These are phyloP conservation scores for Metschnikowia borealis DNA, from an alignment of 805 yeast genomes.

Conservation along the genomic window DNA sequence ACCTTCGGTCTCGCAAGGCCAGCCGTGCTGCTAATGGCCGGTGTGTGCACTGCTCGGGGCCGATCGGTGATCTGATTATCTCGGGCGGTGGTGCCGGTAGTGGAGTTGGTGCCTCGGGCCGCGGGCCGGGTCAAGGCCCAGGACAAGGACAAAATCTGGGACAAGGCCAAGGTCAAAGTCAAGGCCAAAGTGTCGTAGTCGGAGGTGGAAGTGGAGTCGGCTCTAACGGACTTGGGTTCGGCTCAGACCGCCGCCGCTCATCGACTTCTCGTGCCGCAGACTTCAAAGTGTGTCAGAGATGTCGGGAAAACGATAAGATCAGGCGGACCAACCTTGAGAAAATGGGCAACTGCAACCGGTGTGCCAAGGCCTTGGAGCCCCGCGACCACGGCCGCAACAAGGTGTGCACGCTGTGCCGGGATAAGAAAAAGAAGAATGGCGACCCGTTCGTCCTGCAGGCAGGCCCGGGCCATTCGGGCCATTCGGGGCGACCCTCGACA, in stretches of 20 bases:
- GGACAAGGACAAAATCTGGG: too few species aligned
- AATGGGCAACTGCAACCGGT: conserved; percentile 59
- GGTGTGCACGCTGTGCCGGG: conserved; percentile 53
- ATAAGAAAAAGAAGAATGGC: conserved; percentile 43
- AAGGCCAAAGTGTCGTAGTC: too few species aligned
- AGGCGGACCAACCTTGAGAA: conserved; percentile 54
- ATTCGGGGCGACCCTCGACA: too few species aligned
- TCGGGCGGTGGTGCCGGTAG: too few species aligned
- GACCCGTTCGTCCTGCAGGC: conserved; percentile 1
- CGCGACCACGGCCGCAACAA: conserved; percentile 50
- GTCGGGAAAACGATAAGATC: conserved; percentile 57
- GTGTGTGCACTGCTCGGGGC: conserved; percentile 68
- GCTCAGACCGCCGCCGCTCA: conserved; percentile 18
- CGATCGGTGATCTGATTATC: conserved; percentile 40
- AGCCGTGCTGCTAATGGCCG: conserved; percentile 58
- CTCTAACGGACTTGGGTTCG: too few species aligned
- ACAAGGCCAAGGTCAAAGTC: too few species aligned
- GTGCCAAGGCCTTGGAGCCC: conserved; percentile 47
- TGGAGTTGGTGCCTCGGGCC: too few species aligned
- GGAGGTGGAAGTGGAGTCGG: too few species aligned
- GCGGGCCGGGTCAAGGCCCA: too few species aligned
- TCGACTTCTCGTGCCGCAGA: conserved; percentile 21
- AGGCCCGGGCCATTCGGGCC: neutral
- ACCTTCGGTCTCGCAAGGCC: conserved; percentile 52
- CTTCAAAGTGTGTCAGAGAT: conserved; percentile 62